Evolutionary conservation across 306 rosid genomes (phyloP).

Genomic region (Quercus ilex): DNA sequence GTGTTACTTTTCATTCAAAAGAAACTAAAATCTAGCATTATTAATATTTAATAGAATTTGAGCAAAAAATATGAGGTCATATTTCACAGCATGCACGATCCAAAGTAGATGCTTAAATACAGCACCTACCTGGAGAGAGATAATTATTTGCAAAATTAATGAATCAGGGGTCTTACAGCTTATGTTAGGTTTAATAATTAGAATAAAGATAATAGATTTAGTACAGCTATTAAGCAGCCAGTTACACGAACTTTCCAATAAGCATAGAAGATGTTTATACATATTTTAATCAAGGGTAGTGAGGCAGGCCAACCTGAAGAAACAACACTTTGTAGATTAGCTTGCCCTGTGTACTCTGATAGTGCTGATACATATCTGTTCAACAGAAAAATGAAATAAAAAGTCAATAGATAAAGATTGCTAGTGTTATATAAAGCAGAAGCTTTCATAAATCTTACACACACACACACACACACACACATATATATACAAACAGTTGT

Average conservation of each 20-base stretch:
- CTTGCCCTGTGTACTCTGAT: conserved; percentile 54
- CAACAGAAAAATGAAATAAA: background rate
- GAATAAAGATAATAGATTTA: no score
- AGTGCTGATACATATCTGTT: conserved; percentile 89
- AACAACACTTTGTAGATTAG: conserved; percentile 54
- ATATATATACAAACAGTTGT: background rate
- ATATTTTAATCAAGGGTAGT: conserved; percentile 83
- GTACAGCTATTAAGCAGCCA: no score
- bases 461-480: background rate
- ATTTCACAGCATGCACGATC: background rate
- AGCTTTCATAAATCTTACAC: conserved; percentile 3
- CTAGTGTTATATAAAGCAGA: conserved; percentile 1
- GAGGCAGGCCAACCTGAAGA: conserved; percentile 92
- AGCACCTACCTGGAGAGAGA: background rate
- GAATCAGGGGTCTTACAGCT: background rate
- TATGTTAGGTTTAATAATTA: no score
- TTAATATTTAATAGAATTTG: background rate
- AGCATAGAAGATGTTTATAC: conserved; percentile 34
- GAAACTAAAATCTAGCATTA: background rate
- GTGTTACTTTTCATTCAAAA: no score
- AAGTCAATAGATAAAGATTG: background rate
- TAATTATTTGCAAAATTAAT: background rate
- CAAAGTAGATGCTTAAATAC: background rate
- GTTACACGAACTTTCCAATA: background rate
- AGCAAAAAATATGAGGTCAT: background rate